These are phyloP conservation scores for Fusarium clavum DNA, from an alignment of 2,329 filamentous ascomycete genomes.

Conservation along the genomic window DNA sequence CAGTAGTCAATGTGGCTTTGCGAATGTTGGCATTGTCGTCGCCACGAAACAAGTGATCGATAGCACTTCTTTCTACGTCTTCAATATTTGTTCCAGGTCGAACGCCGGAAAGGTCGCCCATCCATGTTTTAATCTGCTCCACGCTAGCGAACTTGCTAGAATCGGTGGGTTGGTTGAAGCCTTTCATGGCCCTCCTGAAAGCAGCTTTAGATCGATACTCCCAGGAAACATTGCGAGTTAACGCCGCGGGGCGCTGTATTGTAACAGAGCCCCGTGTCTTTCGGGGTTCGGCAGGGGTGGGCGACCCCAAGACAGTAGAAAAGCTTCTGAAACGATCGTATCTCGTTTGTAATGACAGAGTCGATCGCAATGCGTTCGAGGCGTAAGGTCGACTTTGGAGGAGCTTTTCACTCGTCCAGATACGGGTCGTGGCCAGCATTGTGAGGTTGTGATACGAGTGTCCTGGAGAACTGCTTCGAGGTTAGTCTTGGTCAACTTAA, in stretches of 20 bases:
- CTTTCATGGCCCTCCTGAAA: slow-evolving; percentile 57
- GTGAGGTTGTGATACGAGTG: slow-evolving; percentile 14
- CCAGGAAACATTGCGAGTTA: slow-evolving; percentile 60
- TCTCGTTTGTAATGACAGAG: slow-evolving; percentile 31
- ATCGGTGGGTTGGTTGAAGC: slow-evolving; percentile 52
- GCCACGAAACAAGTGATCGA: slow-evolving; percentile 58
- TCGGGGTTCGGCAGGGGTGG: slow-evolving; percentile 55
- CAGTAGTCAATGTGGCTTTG: slow-evolving; percentile 50
- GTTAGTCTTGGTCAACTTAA: slow-evolving; percentile 4
- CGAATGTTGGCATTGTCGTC: slow-evolving; percentile 47
- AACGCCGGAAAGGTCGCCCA: slow-evolving; percentile 53
- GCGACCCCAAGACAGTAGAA: slow-evolving; percentile 62
- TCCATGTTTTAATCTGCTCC: slow-evolving; percentile 52
- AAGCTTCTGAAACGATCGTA: slow-evolving; percentile 55
- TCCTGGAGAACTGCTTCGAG: not conserved
- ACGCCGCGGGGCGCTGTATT: slow-evolving; percentile 59
- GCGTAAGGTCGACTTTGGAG: slow-evolving; percentile 35
- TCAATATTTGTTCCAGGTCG: slow-evolving; percentile 57
- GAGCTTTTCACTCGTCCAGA: slow-evolving; percentile 47
- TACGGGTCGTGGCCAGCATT: slow-evolving; percentile 45
- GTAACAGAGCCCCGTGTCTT: slow-evolving; percentile 57
- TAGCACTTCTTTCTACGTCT: slow-evolving; percentile 58
- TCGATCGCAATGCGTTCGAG: slow-evolving; percentile 26
- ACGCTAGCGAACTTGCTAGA: slow-evolving; percentile 52
- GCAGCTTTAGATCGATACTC: slow-evolving; percentile 55